Evolutionary conservation across 1,284 basidiomycete genomes (phyloP).

Genomic region (Irpex sp.): DNA sequence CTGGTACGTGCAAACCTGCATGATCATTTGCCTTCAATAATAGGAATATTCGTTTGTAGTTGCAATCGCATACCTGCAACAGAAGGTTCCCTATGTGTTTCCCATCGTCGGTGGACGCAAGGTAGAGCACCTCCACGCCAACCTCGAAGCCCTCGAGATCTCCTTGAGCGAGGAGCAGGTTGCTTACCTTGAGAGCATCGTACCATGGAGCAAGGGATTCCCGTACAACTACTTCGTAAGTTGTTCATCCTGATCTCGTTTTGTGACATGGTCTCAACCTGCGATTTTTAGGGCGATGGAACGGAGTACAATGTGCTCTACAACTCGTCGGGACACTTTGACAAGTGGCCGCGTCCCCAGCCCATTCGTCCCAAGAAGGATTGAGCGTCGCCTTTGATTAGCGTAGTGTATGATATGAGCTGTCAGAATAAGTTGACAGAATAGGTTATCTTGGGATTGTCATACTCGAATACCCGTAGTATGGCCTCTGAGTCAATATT

Average conservation of each 20-base stretch:
- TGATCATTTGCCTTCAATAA: too few relatives aligned
- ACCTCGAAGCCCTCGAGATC: constrained; percentile 22
- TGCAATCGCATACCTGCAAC: constrained; percentile 23
- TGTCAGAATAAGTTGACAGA: too few relatives aligned
- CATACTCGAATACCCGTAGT: too few relatives aligned
- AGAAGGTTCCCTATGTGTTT: constrained; percentile 22
- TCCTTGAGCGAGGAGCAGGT: constrained; percentile 19
- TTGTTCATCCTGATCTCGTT: not conserved
- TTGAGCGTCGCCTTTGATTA: not conserved
- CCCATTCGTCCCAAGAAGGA: constrained; percentile 15
- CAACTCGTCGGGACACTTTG: constrained; percentile 15
- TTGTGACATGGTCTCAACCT: not conserved
- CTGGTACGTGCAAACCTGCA: not conserved
- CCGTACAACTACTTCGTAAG: constrained; percentile 10
- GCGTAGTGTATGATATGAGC: too few relatives aligned
- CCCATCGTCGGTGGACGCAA: constrained; percentile 25
- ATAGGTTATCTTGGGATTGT: too few relatives aligned
- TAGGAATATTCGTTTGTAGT: constrained; percentile 7
- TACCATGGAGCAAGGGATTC: constrained; percentile 20
- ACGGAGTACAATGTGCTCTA: constrained; percentile 12
- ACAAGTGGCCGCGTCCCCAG: constrained; percentile 16
- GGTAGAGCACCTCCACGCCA: constrained; percentile 21
- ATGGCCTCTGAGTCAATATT: too few relatives aligned
- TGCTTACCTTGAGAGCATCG: constrained; percentile 16
- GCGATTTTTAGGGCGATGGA: constrained; percentile 15